Evolutionary conservation across 192 early-diverging fungal species (phyloP).

Genomic region (Coemansia sp.): DNA sequence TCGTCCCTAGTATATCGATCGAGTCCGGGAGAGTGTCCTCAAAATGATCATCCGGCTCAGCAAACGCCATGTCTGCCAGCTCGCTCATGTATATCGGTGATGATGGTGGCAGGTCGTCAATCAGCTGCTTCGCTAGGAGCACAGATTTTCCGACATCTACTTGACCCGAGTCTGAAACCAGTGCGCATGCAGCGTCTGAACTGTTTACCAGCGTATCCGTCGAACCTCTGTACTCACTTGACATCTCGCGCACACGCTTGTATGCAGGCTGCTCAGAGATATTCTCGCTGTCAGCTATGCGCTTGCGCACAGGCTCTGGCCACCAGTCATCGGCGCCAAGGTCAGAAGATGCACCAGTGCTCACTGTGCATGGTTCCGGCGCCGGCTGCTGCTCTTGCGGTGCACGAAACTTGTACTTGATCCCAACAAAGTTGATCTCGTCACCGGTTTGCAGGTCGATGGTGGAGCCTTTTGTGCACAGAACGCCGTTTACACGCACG

Average conservation of each 20-base stretch:
- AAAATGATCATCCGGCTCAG: slow-evolving; percentile 13
- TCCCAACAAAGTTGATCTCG: slow-evolving; percentile 55
- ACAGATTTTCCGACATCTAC: background rate
- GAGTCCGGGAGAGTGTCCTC: slow-evolving; percentile 23
- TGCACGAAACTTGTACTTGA: slow-evolving; percentile 44
- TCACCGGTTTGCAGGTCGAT: slow-evolving; percentile 30
- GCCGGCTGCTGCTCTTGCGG: slow-evolving; percentile 3
- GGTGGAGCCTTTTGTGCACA: slow-evolving; percentile 24
- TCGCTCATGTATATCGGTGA: slow-evolving; percentile 36
- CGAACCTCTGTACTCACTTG: slow-evolving; percentile 26
- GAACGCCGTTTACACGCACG: slow-evolving; percentile 45
- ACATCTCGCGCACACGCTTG: slow-evolving; percentile 26
- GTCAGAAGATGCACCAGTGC: background rate
- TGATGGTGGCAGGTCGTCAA: slow-evolving; percentile 50
- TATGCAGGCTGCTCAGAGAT: background rate
- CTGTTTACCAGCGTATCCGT: slow-evolving; percentile 45
- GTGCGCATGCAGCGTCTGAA: slow-evolving; percentile 19
- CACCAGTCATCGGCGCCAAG: slow-evolving; percentile 38
- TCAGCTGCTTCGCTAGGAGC: slow-evolving; percentile 17
- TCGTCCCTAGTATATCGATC: slow-evolving; percentile 12
- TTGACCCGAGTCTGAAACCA: background rate
- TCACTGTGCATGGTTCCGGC: background rate
- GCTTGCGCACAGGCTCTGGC: slow-evolving; percentile 40
- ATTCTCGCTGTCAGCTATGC: slow-evolving; percentile 1
- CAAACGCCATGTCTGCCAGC: slow-evolving; percentile 8